Conservation (phyloP, 495 filamentous ascomycete genomes). For the Rhypophila decipiens region DNA sequence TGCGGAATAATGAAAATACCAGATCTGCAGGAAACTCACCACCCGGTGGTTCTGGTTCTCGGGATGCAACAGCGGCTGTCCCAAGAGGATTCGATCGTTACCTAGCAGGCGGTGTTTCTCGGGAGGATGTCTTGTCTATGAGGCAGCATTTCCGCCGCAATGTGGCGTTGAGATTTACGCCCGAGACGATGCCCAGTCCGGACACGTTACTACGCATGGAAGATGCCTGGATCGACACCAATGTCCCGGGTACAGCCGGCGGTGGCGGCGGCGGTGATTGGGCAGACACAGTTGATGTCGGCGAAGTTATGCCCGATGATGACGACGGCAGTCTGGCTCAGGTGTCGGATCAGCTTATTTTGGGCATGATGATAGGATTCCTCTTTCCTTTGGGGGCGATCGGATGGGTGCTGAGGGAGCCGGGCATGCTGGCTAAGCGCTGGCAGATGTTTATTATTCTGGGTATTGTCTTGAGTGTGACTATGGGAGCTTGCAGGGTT, state of each 20-base stretch:
- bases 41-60: no score
- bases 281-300: conserved; percentile 15
- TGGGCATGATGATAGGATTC: conserved; percentile 84
- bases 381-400: conserved; percentile 87
- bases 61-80: no score
- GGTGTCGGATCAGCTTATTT: conserved; percentile 73
- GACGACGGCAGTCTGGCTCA: conserved; percentile 42
- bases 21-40: conserved; percentile 1
- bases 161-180: conserved; percentile 69
- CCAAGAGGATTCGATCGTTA: conserved; percentile 87
- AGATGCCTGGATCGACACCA: conserved; percentile 87
- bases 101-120: conserved; percentile 69
- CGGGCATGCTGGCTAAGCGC: conserved; percentile 78
- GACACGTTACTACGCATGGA: conserved; percentile 58
- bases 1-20: not conserved
- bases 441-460: conserved; percentile 78
- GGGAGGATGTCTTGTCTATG: conserved; percentile 71
- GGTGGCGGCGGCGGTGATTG: conserved; percentile 22
- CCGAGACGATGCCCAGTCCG: conserved; percentile 73
- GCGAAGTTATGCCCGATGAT: no score
- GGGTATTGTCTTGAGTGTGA: conserved; percentile 55
- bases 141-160: conserved; percentile 79
- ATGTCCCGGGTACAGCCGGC: conserved; percentile 22
- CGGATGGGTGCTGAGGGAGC: conserved; percentile 78
- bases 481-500: conserved; percentile 35